These are phyloP conservation scores for Wickerhamiella siamensis DNA, from an alignment of 805 yeast genomes.

Conservation along the genomic window DNA sequence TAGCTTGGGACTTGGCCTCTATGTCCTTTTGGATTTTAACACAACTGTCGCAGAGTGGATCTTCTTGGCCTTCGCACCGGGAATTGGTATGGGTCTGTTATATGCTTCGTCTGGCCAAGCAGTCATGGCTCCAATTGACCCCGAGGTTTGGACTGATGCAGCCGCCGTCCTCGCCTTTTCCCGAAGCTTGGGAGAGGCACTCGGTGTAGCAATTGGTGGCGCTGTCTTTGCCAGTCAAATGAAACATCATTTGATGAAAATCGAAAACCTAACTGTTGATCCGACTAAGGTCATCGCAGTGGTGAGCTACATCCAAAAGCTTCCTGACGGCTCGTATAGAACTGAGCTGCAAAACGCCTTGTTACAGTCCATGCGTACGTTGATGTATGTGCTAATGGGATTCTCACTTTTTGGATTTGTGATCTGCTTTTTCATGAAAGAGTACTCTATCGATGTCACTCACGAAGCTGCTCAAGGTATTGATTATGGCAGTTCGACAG, in stretches of 20 bases:
- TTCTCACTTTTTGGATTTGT: conserved; percentile 16
- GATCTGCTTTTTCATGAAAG: conserved; percentile 15
- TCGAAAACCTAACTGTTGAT: conserved; percentile 10
- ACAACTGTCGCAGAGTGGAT: conserved; percentile 27
- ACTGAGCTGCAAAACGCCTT: conserved; percentile 11
- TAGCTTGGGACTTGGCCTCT: conserved; percentile 33
- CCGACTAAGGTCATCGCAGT: conserved; percentile 14
- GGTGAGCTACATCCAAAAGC: conserved; percentile 10
- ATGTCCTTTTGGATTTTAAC: conserved; percentile 27
- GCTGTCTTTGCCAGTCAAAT: conserved; percentile 19
- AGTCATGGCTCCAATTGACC: conserved; percentile 21
- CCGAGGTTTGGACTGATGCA: conserved; percentile 19
- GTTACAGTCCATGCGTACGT: conserved; percentile 11
- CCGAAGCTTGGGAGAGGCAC: conserved; percentile 21
- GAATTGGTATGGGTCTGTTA: conserved; percentile 35
- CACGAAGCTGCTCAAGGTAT: conserved; percentile 17
- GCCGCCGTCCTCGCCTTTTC: conserved; percentile 22
- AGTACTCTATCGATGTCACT: conserved; percentile 16
- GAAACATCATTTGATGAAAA: conserved; percentile 6
- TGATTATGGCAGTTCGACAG: conserved; percentile 1
- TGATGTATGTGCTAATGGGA: conserved; percentile 13
- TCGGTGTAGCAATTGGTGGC: conserved; percentile 25
- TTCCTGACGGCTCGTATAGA: conserved; percentile 6
- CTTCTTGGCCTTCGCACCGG: conserved; percentile 32
- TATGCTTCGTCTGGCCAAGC: conserved; percentile 28